A percentile compares a stretch with the other conserved stretches of the same genome.
phyloP scores from a whole-genome alignment of 2,329 filamentous ascomycete species.

The Diaporthe nobilis region DNA sequence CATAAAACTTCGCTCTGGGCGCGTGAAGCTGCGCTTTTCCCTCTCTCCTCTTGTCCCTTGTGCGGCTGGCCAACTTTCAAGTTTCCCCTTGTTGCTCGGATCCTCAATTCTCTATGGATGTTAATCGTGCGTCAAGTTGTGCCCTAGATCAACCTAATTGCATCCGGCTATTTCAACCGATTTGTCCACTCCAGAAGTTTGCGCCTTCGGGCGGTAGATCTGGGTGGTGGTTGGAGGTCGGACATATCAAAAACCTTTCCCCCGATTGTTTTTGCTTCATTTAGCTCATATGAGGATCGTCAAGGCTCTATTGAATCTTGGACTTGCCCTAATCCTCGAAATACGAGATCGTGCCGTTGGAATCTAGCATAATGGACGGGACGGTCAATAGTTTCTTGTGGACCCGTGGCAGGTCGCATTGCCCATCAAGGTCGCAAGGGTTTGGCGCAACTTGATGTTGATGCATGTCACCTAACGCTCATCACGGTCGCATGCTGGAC shows the following conservation, averaged over 20 bases:
- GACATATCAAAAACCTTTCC: constrained; percentile 54
- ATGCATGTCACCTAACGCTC: constrained; percentile 9
- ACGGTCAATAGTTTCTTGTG: constrained; percentile 4
- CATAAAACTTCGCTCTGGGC: constrained; percentile 43
- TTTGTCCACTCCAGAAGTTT: constrained; percentile 56
- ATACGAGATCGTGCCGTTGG: neutral
- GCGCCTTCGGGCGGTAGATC: constrained; percentile 56
- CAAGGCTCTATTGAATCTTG: constrained; percentile 15
- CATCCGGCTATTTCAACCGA: constrained; percentile 72
- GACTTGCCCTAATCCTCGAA: neutral
- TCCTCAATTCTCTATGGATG: constrained; percentile 67
- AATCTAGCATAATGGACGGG: neutral
- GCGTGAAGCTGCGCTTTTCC: constrained; percentile 45
- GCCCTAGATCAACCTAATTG: constrained; percentile 86
- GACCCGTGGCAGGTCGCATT: constrained; percentile 10
- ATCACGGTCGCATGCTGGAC: neutral
- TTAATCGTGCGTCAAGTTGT: constrained; percentile 77
- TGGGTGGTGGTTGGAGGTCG: constrained; percentile 56
- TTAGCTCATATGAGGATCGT: constrained; percentile 8
- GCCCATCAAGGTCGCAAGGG: neutral
- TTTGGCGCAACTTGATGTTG: neutral
- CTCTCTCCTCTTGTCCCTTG: constrained; percentile 74
- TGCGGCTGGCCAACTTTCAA: constrained; percentile 82
- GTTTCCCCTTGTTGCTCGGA: constrained; percentile 86
- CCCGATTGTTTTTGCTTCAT: neutral